Evolutionary conservation across 441 rosid species (phyloP).

Genomic region (Omphalea diandra): DNA sequence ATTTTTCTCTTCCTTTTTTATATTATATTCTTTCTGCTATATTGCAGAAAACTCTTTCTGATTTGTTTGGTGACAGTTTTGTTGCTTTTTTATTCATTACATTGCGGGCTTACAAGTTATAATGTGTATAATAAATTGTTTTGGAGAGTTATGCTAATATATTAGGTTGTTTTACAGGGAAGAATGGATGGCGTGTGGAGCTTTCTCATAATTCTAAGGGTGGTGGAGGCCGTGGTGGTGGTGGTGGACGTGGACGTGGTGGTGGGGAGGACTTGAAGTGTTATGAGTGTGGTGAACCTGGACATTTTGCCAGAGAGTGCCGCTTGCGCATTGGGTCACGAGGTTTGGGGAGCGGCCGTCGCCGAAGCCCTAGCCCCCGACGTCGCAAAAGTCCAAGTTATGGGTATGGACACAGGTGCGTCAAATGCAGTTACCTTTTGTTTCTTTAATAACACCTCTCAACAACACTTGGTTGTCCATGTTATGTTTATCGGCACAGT

Average conservation of each 20-base stretch:
- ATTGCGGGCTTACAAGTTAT: neutral
- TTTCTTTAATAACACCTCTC: no score
- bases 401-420: constrained; percentile 64
- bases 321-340: constrained; percentile 53
- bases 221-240: constrained; percentile 58
- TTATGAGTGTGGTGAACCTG: constrained; percentile 90
- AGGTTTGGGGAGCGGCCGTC: constrained; percentile 60
- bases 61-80: neutral
- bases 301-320: constrained; percentile 97
- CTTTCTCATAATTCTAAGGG: constrained; percentile 84
- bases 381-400: constrained; percentile 77
- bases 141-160: neutral
- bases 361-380: constrained; percentile 81
- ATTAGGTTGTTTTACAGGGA: constrained; percentile 44
- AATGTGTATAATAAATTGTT: neutral
- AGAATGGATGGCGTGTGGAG: constrained; percentile 96
- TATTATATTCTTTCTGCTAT: neutral
- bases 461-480: no score
- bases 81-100: neutral
- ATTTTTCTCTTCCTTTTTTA: neutral
- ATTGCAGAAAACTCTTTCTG: neutral
- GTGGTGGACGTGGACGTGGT: constrained; percentile 63
- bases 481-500: no score
- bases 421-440: neutral
- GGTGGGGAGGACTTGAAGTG: constrained; percentile 85